These are phyloP conservation scores for Lodderomyces elongisporus DNA, from an alignment of 1,139 yeast species.

Conservation along the genomic window DNA sequence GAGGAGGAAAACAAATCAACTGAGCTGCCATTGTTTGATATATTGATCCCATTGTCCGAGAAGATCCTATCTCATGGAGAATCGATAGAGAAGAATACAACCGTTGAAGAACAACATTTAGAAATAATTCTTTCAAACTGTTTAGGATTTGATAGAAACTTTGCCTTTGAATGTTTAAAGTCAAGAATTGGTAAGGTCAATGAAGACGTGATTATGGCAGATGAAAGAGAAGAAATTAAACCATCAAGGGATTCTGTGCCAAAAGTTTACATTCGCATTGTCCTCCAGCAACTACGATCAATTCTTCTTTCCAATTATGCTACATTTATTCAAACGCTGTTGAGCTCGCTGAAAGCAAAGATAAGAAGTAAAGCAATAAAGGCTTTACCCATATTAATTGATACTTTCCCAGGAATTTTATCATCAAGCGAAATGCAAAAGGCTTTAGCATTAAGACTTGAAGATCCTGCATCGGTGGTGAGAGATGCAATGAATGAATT, in stretches of 20 bases:
- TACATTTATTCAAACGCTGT: constrained; percentile 6
- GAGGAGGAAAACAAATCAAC: constrained; percentile 4
- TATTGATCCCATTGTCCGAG: constrained; percentile 2
- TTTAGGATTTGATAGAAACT: constrained; percentile 4
- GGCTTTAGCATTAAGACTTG: constrained; percentile 48
- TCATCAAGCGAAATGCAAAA: constrained; percentile 45
- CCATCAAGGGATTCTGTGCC: not conserved
- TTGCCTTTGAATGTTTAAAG: constrained; percentile 5
- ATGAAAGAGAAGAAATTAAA: not conserved
- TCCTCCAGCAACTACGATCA: not conserved
- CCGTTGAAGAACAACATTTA: too few species aligned
- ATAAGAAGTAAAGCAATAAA: constrained; percentile 63
- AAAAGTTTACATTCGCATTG: not conserved
- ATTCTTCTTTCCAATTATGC: not conserved
- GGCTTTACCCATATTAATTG: constrained; percentile 41
- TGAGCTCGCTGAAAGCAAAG: constrained; percentile 53
- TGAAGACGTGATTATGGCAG: not conserved
- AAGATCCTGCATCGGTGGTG: constrained; percentile 64
- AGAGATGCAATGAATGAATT: constrained; percentile 74
- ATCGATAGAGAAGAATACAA: constrained; percentile 1
- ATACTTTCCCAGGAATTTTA: constrained; percentile 49
- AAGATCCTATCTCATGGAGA: not conserved
- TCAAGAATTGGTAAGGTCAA: constrained; percentile 1
- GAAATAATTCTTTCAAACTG: constrained; percentile 9
- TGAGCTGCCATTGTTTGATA: constrained; percentile 11